These are phyloP conservation scores for Urtica urens DNA, from an alignment of 306 rosid genomes.

Conservation along the genomic window DNA sequence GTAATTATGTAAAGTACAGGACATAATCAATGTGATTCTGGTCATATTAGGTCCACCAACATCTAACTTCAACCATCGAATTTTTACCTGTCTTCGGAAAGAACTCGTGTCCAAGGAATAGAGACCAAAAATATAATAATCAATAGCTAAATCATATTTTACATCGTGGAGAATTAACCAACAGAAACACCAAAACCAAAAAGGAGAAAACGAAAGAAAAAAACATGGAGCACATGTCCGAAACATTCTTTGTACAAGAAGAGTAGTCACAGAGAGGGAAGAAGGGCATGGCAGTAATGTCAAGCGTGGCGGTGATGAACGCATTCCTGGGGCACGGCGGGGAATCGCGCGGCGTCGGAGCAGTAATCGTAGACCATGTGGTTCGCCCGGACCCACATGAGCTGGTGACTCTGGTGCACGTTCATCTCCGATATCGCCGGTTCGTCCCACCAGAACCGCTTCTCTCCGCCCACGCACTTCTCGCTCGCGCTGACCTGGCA, in stretches of 20 bases:
- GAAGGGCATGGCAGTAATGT: not conserved
- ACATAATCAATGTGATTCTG: no score
- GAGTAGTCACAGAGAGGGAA: not conserved
- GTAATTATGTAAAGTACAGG: no score
- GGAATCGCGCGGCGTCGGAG: slow-evolving; percentile 57
- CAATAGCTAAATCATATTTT: not conserved
- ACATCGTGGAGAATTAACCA: not conserved
- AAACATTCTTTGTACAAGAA: slow-evolving; percentile 1
- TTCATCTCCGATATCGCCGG: slow-evolving; percentile 46
- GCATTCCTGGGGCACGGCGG: slow-evolving; percentile 57
- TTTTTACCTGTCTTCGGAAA: no score
- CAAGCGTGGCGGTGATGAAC: slow-evolving; percentile 66
- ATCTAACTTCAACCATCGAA: no score
- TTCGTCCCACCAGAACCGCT: slow-evolving; percentile 86
- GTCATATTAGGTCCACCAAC: no score
- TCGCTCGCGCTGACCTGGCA: slow-evolving; percentile 40
- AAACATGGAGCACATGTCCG: slow-evolving; percentile 26
- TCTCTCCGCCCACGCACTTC: slow-evolving; percentile 29
- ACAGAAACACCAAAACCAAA: not conserved
- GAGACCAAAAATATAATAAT: no score
- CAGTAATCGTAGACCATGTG: slow-evolving; percentile 93
- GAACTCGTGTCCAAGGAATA: no score
- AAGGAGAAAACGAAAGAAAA: not conserved
- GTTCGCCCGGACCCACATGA: slow-evolving; percentile 75
- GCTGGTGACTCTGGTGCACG: slow-evolving; percentile 87